Evolutionary conservation across 2,329 filamentous ascomycete species (phyloP), one percentile per base, ranked within the genome.

Genomic region (Ophiostoma triangulosporum): DNA sequence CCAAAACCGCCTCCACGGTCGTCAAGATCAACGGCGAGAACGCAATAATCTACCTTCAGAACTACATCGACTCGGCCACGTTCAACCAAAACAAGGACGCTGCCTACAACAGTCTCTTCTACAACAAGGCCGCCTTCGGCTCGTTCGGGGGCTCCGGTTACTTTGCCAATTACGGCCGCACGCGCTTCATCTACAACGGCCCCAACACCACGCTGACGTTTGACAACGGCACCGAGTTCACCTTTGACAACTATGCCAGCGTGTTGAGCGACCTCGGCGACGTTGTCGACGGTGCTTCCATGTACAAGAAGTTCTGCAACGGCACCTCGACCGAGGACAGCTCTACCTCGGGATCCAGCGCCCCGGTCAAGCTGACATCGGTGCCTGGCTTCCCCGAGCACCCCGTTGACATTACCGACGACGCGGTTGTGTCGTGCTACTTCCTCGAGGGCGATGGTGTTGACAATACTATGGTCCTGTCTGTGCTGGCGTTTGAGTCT

Each of bases 81-180:
- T 67, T 66, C 55, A 58, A 59, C 50, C 62, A 58, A 24, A 63
- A 66, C 31, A 62, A 54, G 14, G 62, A 62, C 22, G 60, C 66
- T 4, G 63, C 64, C 1, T 71, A 70, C 61, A 71, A 70, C 60
- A 62, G 60, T 50, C 64, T 69, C 64, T 70, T 70, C 53, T 68
- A 60, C 48, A 54, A 59, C 48, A 59, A 61, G 50, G 59, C 62
- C 6, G 51, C 53, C 26, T 59, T 57, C 2, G 59, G 57, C 4
- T 55, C 57, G 8, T 55, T 36, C 8, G 49, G 51, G 1, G 56
- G 58, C 6, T 32, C 31, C 5, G 67, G 67, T 24, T 63, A 61
- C 51, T 69, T 69, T 54, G 52, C 56, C n/a, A 48, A 50, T 15
- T 62, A 62, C n/a, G 66, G 66, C 29, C 65, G 66, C 48, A 59